Conservation (phyloP, 2,329 filamentous ascomycete genomes). For the Venturia oleaginea region DNA sequence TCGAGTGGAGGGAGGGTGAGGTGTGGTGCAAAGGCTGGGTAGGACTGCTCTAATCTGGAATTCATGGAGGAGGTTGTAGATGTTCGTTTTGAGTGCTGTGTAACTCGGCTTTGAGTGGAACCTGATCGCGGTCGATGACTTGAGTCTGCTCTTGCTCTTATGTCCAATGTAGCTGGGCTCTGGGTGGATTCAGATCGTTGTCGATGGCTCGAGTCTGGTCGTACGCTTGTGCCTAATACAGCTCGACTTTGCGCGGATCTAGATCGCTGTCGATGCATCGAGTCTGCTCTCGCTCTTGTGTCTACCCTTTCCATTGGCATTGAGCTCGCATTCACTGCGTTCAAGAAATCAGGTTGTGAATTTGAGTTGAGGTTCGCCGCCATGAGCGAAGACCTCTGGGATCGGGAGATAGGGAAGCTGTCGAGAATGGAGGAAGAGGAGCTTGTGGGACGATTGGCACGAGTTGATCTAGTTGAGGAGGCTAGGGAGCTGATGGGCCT, state of each 20-base stretch:
- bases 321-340: background rate
- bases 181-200: background rate
- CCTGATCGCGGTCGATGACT: background rate
- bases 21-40: conserved; percentile 6
- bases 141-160: background rate
- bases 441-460: background rate
- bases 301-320: background rate
- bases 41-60: background rate
- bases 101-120: background rate
- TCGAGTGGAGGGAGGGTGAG: conserved; percentile 6
- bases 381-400: conserved; percentile 9
- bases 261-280: background rate
- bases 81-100: background rate
- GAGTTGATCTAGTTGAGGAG: background rate
- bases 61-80: conserved; percentile 8
- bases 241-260: background rate
- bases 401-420: conserved; percentile 10
- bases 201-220: background rate
- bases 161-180: background rate
- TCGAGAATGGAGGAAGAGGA: conserved; percentile 11
- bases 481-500: background rate
- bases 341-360: background rate
- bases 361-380: background rate
- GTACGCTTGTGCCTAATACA: background rate
- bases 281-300: background rate